phyloP scores from a whole-genome alignment of 177 flowering plant genomes.

The Vitis hybrid region DNA sequence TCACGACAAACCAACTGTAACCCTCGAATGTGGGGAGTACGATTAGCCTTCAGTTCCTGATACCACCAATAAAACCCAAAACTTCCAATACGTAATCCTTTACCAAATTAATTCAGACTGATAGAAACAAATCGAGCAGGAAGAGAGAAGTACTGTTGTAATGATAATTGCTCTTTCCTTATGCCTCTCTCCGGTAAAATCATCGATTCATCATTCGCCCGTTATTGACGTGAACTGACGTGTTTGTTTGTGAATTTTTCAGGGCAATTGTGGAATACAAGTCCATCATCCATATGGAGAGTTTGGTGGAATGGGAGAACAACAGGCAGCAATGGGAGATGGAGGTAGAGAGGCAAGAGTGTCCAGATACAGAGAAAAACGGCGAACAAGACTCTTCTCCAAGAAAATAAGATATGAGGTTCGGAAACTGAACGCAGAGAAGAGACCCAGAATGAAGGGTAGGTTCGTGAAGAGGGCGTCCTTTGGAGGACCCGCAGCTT shows the following conservation, averaged over 20 bases:
- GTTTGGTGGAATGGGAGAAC: constrained; percentile 20
- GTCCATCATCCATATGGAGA: constrained; percentile 29
- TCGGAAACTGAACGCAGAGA: constrained; percentile 77
- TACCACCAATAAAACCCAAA: too few species aligned
- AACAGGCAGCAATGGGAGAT: constrained; percentile 24
- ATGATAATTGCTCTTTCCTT: too few species aligned
- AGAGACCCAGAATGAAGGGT: constrained; percentile 87
- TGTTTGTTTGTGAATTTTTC: neutral
- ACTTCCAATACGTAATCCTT: too few species aligned
- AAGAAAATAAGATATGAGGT: constrained; percentile 90
- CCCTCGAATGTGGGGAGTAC: too few species aligned
- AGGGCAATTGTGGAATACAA: constrained; percentile 32
- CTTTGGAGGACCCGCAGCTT: constrained; percentile 29
- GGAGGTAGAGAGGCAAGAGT: constrained; percentile 84
- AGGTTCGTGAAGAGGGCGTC: constrained; percentile 71
- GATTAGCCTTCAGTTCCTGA: too few species aligned
- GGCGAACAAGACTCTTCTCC: constrained; percentile 70
- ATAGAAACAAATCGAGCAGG: too few species aligned
- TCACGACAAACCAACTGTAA: too few species aligned
- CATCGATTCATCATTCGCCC: too few species aligned
- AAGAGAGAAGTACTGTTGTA: too few species aligned
- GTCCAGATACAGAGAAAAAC: constrained; percentile 75
- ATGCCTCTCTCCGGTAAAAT: too few species aligned
- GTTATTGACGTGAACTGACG: neutral
- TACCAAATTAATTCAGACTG: too few species aligned